phyloP scores from a whole-genome alignment of 768 basidiomycete genomes.

The Serendipita sp. region DNA sequence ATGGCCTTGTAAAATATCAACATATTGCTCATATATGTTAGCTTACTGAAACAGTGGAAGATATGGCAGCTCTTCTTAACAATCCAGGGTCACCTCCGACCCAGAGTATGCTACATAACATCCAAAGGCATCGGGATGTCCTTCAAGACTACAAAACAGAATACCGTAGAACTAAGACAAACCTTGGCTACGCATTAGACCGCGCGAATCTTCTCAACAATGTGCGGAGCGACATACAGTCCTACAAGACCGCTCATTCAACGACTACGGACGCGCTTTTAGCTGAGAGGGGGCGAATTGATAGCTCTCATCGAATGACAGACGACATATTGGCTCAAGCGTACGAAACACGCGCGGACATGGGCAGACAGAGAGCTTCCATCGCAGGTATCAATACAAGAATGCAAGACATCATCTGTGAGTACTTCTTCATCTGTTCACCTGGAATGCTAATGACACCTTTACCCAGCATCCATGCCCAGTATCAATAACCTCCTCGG shows the following conservation, averaged over 20 bases:
- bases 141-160: conserved; percentile 79
- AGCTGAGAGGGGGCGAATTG: conserved; percentile 76
- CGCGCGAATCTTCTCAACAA: conserved; percentile 77
- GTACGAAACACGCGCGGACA: conserved; percentile 90
- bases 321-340: conserved; percentile 93
- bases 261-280: conserved; percentile 75
- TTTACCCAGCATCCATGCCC: conserved; percentile 60
- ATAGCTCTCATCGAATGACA: conserved; percentile 87
- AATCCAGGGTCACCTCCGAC: conserved; percentile 56
- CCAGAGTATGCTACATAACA: conserved; percentile 70
- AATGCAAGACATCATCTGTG: conserved; percentile 72
- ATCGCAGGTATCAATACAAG: conserved; percentile 67
- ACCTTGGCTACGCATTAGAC: conserved; percentile 68
- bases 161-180: conserved; percentile 72
- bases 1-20: conserved; percentile 5
- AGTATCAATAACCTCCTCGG: conserved; percentile 79
- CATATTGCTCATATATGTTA: conserved; percentile 20
- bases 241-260: conserved; percentile 55
- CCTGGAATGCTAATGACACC: conserved; percentile 3
- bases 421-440: conserved; percentile 17
- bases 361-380: conserved; percentile 61
- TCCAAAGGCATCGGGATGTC: conserved; percentile 82
- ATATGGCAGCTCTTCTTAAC: conserved; percentile 50
- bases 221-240: conserved; percentile 95
- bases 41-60: conserved; percentile 78